Conservation (phyloP, 768 basidiomycete species). For the Cystofilobasidium capitatum region DNA sequence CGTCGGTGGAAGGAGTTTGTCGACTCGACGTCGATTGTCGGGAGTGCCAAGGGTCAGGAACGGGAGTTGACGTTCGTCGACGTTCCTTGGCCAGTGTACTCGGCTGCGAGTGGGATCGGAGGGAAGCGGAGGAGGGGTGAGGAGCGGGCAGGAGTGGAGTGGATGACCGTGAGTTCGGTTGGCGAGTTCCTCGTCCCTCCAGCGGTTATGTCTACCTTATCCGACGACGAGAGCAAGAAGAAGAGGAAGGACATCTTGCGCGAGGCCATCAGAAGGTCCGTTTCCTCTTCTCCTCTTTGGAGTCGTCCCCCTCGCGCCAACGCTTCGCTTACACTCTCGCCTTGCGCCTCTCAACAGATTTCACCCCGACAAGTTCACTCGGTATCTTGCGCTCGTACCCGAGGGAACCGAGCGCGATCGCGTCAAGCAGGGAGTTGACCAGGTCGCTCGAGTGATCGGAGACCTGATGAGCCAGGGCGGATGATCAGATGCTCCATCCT, state of each 20-base stretch:
- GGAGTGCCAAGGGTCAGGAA: not conserved
- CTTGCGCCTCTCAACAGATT: not conserved
- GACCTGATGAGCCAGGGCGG: slow-evolving; percentile 3
- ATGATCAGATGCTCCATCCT: not conserved
- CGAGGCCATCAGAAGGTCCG: slow-evolving; percentile 16
- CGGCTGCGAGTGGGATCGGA: not conserved
- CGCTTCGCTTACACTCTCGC: not conserved
- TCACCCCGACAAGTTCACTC: slow-evolving; percentile 20
- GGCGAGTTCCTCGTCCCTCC: slow-evolving; percentile 9
- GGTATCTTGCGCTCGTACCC: slow-evolving; percentile 12
- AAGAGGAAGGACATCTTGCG: slow-evolving; percentile 17
- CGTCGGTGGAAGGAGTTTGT: slow-evolving; percentile 1
- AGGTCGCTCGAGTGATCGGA: slow-evolving; percentile 8
- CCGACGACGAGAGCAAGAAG: slow-evolving; percentile 12
- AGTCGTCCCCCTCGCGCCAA: not conserved
- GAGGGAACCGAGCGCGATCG: slow-evolving; percentile 3
- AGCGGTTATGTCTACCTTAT: not conserved
- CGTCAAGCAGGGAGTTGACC: slow-evolving; percentile 8
- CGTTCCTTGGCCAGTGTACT: slow-evolving; percentile 15
- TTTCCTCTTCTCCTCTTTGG: not conserved
- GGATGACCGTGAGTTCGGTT: not conserved
- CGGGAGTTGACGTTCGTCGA: slow-evolving; percentile 1
- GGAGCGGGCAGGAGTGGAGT: not conserved
- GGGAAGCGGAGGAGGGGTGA: not conserved
- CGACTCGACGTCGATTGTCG: not conserved